Base-by-base conservation (phyloP, 179 eudicot species). In the Spergularia azorica region DNA sequence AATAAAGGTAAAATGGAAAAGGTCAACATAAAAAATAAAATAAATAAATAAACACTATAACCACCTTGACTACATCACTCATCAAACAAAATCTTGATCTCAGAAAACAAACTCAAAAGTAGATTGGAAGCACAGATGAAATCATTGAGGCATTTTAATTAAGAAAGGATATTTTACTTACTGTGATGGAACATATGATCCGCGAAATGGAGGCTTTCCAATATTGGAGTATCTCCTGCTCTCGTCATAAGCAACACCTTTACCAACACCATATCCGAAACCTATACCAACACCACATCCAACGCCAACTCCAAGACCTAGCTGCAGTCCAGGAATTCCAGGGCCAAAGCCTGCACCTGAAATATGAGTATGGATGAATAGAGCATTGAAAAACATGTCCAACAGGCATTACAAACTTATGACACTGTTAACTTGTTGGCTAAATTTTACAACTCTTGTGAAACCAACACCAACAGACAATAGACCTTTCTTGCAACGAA, bases 211-310 rank as follows among this genome's bases (percentile, higher is more conserved):
- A 13, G 85, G 73, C 57, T 76, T 92, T 38, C 88, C 94, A 26
- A 89, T 77, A 61, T 94, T 94, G 32, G 94, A 86, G 84, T 94
- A 84, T 78, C 77, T 90, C 55, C 79, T 86, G 72, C 32, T 82
- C 52, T 88, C 93, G 83, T 93, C 96, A 84, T 93, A 88, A 65
- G 98, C 96, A 81, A 91, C 67, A 21, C 98, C 97, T 79, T 74
- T 89, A 3, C 97, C 98, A 52, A 82, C 80, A 59, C 97, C 98
- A 74, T 93, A 95, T 43, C 98, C 98, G 72, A 95, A 91, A 68
- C 98, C 98, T 65, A 91, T 14, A 70, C 98, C 98, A 71, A 93
- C 76, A 51, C 98, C 98, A 79, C 98, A 95, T 64, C 98, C 98
- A 77, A 82, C 93, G 59, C 98, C 98, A 67, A 91, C 71, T 70